A percentile compares a stretch with the other conserved stretches of the same genome.
phyloP scores from a whole-genome alignment of 768 basidiomycete species.

The Leccinellum albellum region DNA sequence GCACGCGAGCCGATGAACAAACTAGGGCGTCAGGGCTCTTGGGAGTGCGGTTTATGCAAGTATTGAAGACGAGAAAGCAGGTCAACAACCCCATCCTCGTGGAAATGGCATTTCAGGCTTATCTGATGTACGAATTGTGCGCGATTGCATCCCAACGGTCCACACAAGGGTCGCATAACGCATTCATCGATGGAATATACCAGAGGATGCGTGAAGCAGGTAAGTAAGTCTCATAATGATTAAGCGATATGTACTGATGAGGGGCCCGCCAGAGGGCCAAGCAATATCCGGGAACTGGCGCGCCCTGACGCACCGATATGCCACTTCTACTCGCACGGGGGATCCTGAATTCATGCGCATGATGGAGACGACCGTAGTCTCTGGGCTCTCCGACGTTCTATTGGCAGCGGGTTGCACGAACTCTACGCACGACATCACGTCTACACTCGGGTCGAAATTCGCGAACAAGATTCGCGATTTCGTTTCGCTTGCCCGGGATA shows the following conservation, averaged over 20 bases:
- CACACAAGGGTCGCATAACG: constrained; percentile 14
- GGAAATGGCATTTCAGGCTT: constrained; percentile 32
- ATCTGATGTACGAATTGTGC: constrained; percentile 18
- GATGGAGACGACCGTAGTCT: constrained; percentile 6
- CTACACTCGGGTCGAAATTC: constrained; percentile 41
- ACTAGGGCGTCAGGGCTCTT: constrained; percentile 8
- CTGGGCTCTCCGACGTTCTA: constrained; percentile 25
- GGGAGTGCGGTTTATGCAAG: constrained; percentile 13
- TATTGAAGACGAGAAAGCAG: constrained; percentile 18
- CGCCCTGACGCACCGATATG: constrained; percentile 32
- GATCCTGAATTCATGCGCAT: constrained; percentile 11
- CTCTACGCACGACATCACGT: constrained; percentile 26
- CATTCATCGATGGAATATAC: constrained; percentile 26
- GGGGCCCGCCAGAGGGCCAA: constrained; percentile 34
- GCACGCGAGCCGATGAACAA: constrained; percentile 3
- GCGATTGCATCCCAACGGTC: constrained; percentile 17
- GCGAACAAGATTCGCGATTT: constrained; percentile 38
- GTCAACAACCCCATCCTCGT: constrained; percentile 27
- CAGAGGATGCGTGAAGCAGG: constrained; percentile 32
- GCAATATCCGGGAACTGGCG: constrained; percentile 42
- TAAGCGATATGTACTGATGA: not conserved
- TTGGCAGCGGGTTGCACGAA: constrained; percentile 24
- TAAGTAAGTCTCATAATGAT: constrained; percentile 13
- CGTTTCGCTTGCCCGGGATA: constrained; percentile 40
- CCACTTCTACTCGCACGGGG: constrained; percentile 4